Evolutionary conservation across 2,329 filamentous ascomycete genomes (phyloP).

Genomic region (Parastagonospora avenae): DNA sequence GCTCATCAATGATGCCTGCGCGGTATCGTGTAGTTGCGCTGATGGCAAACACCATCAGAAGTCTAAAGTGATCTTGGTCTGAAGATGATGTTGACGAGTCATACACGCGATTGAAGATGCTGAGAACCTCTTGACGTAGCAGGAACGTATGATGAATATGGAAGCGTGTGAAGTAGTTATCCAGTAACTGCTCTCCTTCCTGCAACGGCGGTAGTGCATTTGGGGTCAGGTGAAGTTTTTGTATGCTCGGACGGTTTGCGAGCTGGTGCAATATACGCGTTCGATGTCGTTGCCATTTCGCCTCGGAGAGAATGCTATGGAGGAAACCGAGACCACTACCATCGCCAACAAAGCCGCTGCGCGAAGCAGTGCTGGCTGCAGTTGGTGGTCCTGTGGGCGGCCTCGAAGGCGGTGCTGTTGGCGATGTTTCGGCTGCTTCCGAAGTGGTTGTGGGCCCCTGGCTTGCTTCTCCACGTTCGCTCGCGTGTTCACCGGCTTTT

Average conservation of each 20-base stretch:
- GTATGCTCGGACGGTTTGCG: constrained; percentile 12
- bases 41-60: constrained; percentile 49
- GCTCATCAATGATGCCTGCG: constrained; percentile 34
- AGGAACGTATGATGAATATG: constrained; percentile 18
- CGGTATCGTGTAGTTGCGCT: constrained; percentile 45
- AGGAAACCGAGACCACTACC: constrained; percentile 21
- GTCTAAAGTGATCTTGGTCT: constrained; percentile 42
- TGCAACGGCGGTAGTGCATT: constrained; percentile 3
- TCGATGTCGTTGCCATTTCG: constrained; percentile 18
- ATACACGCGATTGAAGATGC: constrained; percentile 13
- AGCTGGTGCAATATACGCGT: constrained; percentile 15
- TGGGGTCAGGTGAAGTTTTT: constrained; percentile 2
- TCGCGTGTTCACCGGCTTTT: neutral
- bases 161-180: constrained; percentile 14
- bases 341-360: constrained; percentile 19
- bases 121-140: constrained; percentile 9
- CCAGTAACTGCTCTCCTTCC: constrained; percentile 11
- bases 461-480: neutral
- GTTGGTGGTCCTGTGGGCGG: constrained; percentile 5
- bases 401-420: neutral
- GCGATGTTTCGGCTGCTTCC: constrained; percentile 5
- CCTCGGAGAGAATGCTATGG: constrained; percentile 16
- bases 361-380: constrained; percentile 5
- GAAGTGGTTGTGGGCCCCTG: neutral
- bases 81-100: neutral